Evolutionary conservation across 2,329 filamentous ascomycete genomes (phyloP).

Genomic region (Aspergillus luchuensis): DNA sequence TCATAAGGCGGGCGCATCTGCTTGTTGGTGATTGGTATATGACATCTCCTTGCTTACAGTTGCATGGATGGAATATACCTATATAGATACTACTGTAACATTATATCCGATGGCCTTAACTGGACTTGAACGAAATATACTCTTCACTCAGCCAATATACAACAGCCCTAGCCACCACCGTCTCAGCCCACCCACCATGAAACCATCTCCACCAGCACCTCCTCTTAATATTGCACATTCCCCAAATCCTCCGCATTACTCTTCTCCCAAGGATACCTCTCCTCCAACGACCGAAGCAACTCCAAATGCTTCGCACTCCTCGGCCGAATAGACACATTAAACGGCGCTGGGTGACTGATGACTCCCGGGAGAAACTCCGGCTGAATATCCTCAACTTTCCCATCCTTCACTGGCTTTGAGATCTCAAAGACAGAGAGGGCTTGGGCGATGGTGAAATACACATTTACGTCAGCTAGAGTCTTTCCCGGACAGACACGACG

Average conservation of each 20-base stretch:
- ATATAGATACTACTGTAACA: too few relatives aligned
- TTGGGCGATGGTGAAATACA: slow-evolving; percentile 24
- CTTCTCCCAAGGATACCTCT: slow-evolving; percentile 14
- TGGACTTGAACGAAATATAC: too few relatives aligned
- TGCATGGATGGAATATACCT: too few relatives aligned
- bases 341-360: slow-evolving; percentile 14
- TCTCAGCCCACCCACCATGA: not conserved
- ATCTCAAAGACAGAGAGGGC: slow-evolving; percentile 23
- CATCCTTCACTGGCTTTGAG: slow-evolving; percentile 17
- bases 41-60: too few relatives aligned
- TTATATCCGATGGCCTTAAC: too few relatives aligned
- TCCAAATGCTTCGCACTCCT: slow-evolving; percentile 13
- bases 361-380: slow-evolving; percentile 21
- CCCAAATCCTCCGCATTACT: slow-evolving; percentile 17
- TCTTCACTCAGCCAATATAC: too few relatives aligned
- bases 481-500: slow-evolving; percentile 26
- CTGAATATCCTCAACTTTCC: slow-evolving; percentile 15
- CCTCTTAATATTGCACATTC: not conserved
- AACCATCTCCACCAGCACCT: not conserved
- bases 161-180: too few relatives aligned
- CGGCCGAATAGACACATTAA: slow-evolving; percentile 14
- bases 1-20: not conserved
- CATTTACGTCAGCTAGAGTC: slow-evolving; percentile 21
- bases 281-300: slow-evolving; percentile 14
- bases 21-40: not conserved